Evolutionary conservation across 208 protist genomes (phyloP), one percentile per base, ranked within the genome.

Genomic region (Trypanosoma melophagium): DNA sequence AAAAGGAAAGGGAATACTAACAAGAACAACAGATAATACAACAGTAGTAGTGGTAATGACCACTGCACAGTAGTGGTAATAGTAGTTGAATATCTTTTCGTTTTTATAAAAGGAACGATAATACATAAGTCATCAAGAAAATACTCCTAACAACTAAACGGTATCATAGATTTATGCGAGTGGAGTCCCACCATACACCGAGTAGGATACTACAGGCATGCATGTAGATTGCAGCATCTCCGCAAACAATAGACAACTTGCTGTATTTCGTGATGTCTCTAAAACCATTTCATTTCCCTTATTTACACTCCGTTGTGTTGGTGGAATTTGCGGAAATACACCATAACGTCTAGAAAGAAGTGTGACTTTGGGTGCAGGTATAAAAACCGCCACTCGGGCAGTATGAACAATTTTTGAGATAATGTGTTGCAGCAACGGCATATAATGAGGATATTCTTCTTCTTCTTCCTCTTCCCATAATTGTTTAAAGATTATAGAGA

Each of bases 201-300:
- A 66, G 35, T 66, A 66, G 7, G 60, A 66, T 8, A 66, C 1
- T n/a, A 66, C 49, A 3, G 60, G 60, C 60, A 66, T 66, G 9
- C 25, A 3, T 45, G 60, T 66, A 25, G 8, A 10, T 57, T 57
- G 60, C 24, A 66, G 45, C 14, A 66, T 21, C 21, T 45, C 24
- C 24, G 49, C 21, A 25, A 66, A 55, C 17, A 66, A 31, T n/a
- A 49, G 60, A 16, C 49, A 49, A 57, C 21, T 66, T 17, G 45
- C 25, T n/a, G 22, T 16, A 1, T 54, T 35, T 1, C 12, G 12
- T 47, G 54, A 17, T n/a, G 0, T 17, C 16, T 38, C 19, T 12
- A 24, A 25, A 7, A 7, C 0, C 35, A 16, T n/a, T 12, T 16
- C 31, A 57, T 8, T 41, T 54, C 12, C 25, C 14, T 17, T 61